Evolutionary conservation across 2,329 filamentous ascomycete genomes (phyloP).

Genomic region (Scytalidium sp.): DNA sequence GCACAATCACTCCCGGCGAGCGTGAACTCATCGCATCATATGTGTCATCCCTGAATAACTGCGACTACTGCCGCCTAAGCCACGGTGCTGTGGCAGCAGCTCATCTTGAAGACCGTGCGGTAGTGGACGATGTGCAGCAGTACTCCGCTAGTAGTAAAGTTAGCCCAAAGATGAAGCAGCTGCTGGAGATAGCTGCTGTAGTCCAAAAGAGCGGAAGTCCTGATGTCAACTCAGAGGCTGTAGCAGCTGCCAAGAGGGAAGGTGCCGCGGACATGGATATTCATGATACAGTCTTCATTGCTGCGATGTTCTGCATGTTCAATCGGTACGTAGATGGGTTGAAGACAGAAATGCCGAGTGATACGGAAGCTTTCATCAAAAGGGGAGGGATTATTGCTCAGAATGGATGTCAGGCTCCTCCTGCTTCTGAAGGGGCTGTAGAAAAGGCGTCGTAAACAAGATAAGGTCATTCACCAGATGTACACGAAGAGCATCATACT

Average conservation of each 20-base stretch:
- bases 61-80: constrained; percentile 2
- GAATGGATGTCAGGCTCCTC: background rate
- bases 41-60: constrained; percentile 2
- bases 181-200: constrained; percentile 1
- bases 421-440: background rate
- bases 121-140: background rate
- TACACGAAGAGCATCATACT: no score
- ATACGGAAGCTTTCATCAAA: constrained; percentile 1
- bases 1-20: constrained; percentile 2
- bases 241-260: constrained; percentile 1
- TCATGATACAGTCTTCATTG: constrained; percentile 4
- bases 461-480: no score
- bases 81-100: constrained; percentile 2
- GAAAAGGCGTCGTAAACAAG: no score
- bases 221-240: constrained; percentile 1
- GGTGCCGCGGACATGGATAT: constrained; percentile 3
- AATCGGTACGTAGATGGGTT: constrained; percentile 5
- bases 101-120: background rate
- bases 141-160: constrained; percentile 1
- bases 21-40: constrained; percentile 4
- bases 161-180: constrained; percentile 1
- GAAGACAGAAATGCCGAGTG: constrained; percentile 1
- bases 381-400: constrained; percentile 1
- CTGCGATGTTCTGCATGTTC: constrained; percentile 5
- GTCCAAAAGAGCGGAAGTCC: constrained; percentile 1